Evolutionary conservation across 2,329 filamentous ascomycete genomes (phyloP).

Genomic region (Coniella vitis): DNA sequence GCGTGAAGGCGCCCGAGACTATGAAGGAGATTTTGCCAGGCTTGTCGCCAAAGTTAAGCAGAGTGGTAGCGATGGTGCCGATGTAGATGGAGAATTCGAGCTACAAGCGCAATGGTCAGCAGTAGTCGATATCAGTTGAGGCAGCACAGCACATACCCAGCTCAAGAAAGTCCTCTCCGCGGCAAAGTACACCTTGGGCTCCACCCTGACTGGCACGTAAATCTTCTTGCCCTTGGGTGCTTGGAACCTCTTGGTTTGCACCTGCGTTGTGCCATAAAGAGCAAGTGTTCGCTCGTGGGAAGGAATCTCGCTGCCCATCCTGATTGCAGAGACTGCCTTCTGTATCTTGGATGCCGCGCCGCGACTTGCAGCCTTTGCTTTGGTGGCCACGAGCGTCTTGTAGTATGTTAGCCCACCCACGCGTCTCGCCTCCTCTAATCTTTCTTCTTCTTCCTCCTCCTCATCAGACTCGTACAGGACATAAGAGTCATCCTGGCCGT

Average conservation of each 20-base stretch:
- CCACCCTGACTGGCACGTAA: conserved; percentile 89
- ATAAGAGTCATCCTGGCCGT: conserved; percentile 61
- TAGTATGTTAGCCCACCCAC: conserved; percentile 74
- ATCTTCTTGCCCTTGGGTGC: conserved; percentile 84
- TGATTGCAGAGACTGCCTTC: conserved; percentile 47
- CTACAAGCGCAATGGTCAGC: conserved; percentile 32
- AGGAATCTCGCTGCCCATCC: conserved; percentile 49
- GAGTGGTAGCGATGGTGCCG: conserved; percentile 74
- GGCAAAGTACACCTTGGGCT: conserved; percentile 96
- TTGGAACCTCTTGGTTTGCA: conserved; percentile 55
- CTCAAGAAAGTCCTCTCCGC: conserved; percentile 93
- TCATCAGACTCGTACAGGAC: conserved; percentile 88
- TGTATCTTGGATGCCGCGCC: conserved; percentile 35
- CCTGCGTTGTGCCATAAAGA: conserved; percentile 48
- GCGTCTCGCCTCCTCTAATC: conserved; percentile 69
- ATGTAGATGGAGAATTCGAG: conserved; percentile 96
- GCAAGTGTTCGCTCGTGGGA: conserved; percentile 46
- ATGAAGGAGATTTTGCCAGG: conserved; percentile 54
- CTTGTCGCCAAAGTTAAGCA: conserved; percentile 71
- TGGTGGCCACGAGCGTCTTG: conserved; percentile 47
- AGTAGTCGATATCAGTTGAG: too few relatives aligned
- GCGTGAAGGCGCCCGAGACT: conserved; percentile 71
- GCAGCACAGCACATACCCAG: conserved; percentile 59
- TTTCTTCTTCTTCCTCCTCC: conserved; percentile 68
- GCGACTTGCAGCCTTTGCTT: conserved; percentile 35